Evolutionary conservation across 202 grass and related monocot species (phyloP), one percentile per base, ranked within the genome.

Genomic region (Saccharum hybrid): DNA sequence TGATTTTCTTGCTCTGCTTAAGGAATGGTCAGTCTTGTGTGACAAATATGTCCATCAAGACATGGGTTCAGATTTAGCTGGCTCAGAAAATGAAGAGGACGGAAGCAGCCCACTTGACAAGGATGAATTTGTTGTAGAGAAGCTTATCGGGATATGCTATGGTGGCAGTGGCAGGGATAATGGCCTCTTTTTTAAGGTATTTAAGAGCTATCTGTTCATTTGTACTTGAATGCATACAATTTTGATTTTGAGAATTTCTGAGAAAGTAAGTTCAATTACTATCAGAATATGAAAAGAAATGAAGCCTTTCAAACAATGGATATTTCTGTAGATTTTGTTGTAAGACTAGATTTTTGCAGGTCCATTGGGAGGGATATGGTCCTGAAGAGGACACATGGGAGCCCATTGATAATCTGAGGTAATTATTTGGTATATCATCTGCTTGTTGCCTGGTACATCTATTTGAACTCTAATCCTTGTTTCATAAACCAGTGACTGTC

Each of bases 291-390:
- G 2, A 73, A 51, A 71, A 31, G n/a, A 2, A 4, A 0, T 37
- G 34, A 45, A 51, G 45, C 13, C 3, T 33, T 73, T 3, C 2
- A 51, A 33, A 10, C 13, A 8, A 30, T 31, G 7, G 6, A 22
- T 14, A 2, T 12, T 81, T 69, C 8, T 52, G 7, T 15, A 19
- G 15, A 1, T 7, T n/a, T 70, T 63, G 5, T 8, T 76, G 54
- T 23, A 89, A 43, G 0, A 8, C 4, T 4, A 11, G 2, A 19
- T 5, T 43, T 71, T 56, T 71, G 12, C 77, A 97, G 94, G 92
- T 97, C 1, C 78, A 89, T 10, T 97, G 94, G 94, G 88, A 94
- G 72, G 94, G 91, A 1, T 94, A 97, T 76, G 83, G 83, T 22
- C 81, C 84, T 21, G 81, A 83, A 8, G 74, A 97, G 33, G 94